A percentile compares a stretch with the other conserved stretches of the same genome.
Evolutionary conservation across 2,329 filamentous ascomycete genomes (phyloP).

Genomic region (Proliferodiscus dingleyae): DNA sequence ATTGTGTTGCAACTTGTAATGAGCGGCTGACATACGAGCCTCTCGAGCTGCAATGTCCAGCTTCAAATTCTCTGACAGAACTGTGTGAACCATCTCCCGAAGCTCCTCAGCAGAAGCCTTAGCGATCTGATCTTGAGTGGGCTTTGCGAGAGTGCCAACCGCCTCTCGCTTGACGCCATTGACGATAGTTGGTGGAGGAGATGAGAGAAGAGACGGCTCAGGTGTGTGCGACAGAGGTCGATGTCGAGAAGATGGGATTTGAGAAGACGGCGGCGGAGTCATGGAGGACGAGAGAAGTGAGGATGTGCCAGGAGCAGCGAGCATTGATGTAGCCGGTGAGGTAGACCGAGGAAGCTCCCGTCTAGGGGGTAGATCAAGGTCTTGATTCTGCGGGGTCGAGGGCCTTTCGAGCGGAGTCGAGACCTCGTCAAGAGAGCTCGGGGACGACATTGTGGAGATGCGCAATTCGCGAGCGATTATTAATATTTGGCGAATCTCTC

Average conservation of each 20-base stretch:
- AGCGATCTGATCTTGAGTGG: slow-evolving; percentile 45
- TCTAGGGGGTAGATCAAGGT: slow-evolving; percentile 15
- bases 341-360: slow-evolving; percentile 9
- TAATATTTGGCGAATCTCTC: background rate
- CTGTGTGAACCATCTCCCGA: slow-evolving; percentile 49
- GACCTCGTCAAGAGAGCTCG: slow-evolving; percentile 21
- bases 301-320: slow-evolving; percentile 33
- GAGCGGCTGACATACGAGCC: slow-evolving; percentile 76
- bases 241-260: slow-evolving; percentile 36
- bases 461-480: background rate
- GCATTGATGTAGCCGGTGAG: slow-evolving; percentile 19
- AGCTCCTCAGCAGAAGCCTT: slow-evolving; percentile 52
- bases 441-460: slow-evolving; percentile 22
- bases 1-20: slow-evolving; percentile 86
- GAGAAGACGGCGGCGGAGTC: slow-evolving; percentile 60
- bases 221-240: slow-evolving; percentile 15
- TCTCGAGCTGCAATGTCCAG: slow-evolving; percentile 48
- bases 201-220: slow-evolving; percentile 21
- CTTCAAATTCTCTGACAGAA: slow-evolving; percentile 51
- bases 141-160: slow-evolving; percentile 23
- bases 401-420: slow-evolving; percentile 20
- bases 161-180: slow-evolving; percentile 22
- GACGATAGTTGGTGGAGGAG: slow-evolving; percentile 25
- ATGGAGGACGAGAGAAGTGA: slow-evolving; percentile 40
- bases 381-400: slow-evolving; percentile 21